A percentile compares a stretch with the other conserved stretches of the same genome.
These are phyloP conservation scores for Leccinum boreale DNA, from an alignment of 768 basidiomycete genomes.

Conservation along the genomic window DNA sequence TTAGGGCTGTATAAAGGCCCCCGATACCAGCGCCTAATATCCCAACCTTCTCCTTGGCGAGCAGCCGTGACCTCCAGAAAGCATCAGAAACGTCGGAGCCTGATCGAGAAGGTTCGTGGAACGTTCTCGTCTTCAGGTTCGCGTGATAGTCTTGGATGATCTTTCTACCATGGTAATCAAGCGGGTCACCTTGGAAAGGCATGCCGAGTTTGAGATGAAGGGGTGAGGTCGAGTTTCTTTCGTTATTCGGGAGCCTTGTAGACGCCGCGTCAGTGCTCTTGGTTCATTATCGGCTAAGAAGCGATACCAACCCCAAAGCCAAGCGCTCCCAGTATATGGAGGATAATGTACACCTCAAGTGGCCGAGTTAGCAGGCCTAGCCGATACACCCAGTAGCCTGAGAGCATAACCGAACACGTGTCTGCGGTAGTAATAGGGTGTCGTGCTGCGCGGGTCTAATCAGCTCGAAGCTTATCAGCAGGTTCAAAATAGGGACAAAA, in stretches of 20 bases:
- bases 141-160: slow-evolving; percentile 11
- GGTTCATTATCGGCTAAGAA: too few species aligned
- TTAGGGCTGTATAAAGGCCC: slow-evolving; percentile 44
- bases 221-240: background rate
- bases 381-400: too few species aligned
- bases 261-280: too few species aligned
- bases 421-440: too few species aligned
- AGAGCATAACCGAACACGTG: too few species aligned
- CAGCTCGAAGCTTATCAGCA: too few species aligned
- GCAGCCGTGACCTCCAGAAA: background rate
- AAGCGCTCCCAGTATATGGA: too few species aligned
- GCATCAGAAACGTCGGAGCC: background rate
- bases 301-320: too few species aligned
- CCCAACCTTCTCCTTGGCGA: slow-evolving; percentile 10
- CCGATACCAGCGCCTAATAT: slow-evolving; percentile 22
- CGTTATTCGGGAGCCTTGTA: background rate
- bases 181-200: background rate
- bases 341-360: too few species aligned
- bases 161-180: slow-evolving; percentile 10
- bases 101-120: background rate
- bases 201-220: background rate
- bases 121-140: background rate
- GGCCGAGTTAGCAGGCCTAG: too few species aligned
- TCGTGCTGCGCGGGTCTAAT: too few species aligned
- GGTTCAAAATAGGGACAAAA: too few species aligned